Evolutionary conservation across 2,329 filamentous ascomycete species (phyloP).

Genomic region (Aspergillus neotritici): DNA sequence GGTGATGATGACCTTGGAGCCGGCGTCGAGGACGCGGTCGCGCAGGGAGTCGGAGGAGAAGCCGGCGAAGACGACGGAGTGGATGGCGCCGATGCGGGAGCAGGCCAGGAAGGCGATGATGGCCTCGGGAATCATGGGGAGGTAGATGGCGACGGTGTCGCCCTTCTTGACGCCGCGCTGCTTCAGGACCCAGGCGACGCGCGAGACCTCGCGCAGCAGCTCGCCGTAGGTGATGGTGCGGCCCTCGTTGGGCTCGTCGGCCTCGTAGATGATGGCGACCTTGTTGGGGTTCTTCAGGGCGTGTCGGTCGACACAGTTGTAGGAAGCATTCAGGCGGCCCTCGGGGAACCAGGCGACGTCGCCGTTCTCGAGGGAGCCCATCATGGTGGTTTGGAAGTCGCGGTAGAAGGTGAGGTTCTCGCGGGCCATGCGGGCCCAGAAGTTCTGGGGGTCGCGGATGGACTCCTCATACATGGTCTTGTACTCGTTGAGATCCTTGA

Average conservation of each 20-base stretch:
- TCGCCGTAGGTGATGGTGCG: constrained; percentile 89
- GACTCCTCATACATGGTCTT: constrained; percentile 69
- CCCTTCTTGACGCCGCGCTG: constrained; percentile 96
- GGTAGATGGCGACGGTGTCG: constrained; percentile 92
- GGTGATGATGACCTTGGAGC: constrained; percentile 91
- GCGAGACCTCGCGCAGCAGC: constrained; percentile 86
- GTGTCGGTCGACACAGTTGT: constrained; percentile 96
- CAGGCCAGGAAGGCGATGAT: constrained; percentile 87
- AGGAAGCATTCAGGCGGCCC: constrained; percentile 88
- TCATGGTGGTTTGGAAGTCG: constrained; percentile 85
- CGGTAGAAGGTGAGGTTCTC: constrained; percentile 85
- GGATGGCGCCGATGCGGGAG: constrained; percentile 84
- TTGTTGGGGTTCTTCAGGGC: constrained; percentile 91
- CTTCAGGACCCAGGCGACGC: constrained; percentile 80
- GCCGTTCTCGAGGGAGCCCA: constrained; percentile 68
- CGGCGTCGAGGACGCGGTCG: constrained; percentile 86
- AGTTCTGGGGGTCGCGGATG: constrained; percentile 79
- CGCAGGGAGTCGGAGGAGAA: constrained; percentile 95
- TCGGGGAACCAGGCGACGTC: constrained; percentile 94
- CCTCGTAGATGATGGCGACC: constrained; percentile 97
- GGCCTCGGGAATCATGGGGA: constrained; percentile 98
- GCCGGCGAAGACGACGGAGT: constrained; percentile 96
- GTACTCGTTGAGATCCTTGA: constrained; percentile 57
- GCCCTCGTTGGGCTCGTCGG: constrained; percentile 81
- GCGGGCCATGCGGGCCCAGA: constrained; percentile 81